Percentiles rank a stretch among this genome's conserved stretches.
phyloP scores from a whole-genome alignment of 768 basidiomycete species.

The Hemileccinum rubropunctum region DNA sequence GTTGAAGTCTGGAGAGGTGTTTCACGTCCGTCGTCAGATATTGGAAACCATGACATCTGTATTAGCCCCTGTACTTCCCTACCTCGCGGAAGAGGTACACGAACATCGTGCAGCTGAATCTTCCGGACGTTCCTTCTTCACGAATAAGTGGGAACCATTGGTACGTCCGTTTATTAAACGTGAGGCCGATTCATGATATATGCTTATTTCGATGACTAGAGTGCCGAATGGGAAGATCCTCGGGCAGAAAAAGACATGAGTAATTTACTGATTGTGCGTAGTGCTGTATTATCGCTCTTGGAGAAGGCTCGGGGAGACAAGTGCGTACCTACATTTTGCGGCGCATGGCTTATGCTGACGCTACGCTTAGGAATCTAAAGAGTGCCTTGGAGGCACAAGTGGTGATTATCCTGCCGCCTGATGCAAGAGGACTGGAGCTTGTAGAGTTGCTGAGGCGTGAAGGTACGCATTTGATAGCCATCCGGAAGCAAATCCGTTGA shows the following conservation, averaged over 20 bases:
- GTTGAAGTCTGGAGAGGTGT: background rate
- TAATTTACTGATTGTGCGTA: constrained; percentile 57
- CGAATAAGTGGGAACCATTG: constrained; percentile 61
- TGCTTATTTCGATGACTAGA: constrained; percentile 33
- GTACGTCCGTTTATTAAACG: constrained; percentile 41
- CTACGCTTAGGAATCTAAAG: constrained; percentile 56
- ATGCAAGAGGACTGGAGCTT: constrained; percentile 22
- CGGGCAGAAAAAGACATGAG: constrained; percentile 62
- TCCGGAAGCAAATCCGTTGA: background rate
- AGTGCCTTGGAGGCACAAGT: constrained; percentile 79
- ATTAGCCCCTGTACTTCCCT: constrained; percentile 84
- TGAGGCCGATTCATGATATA: background rate
- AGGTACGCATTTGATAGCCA: constrained; percentile 19
- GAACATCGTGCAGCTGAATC: constrained; percentile 19
- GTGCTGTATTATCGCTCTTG: constrained; percentile 59
- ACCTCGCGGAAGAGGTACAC: constrained; percentile 88
- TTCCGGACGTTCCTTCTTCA: constrained; percentile 59
- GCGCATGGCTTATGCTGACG: constrained; percentile 3
- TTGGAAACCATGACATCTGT: constrained; percentile 65
- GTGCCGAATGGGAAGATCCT: constrained; percentile 58
- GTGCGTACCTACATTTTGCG: constrained; percentile 38
- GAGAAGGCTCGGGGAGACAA: constrained; percentile 77
- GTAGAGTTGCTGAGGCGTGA: constrained; percentile 46
- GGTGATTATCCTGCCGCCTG: constrained; percentile 53
- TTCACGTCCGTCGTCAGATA: constrained; percentile 40